Evolutionary conservation across 1,139 yeast species (phyloP).

Genomic region (Taphrina betulina): DNA sequence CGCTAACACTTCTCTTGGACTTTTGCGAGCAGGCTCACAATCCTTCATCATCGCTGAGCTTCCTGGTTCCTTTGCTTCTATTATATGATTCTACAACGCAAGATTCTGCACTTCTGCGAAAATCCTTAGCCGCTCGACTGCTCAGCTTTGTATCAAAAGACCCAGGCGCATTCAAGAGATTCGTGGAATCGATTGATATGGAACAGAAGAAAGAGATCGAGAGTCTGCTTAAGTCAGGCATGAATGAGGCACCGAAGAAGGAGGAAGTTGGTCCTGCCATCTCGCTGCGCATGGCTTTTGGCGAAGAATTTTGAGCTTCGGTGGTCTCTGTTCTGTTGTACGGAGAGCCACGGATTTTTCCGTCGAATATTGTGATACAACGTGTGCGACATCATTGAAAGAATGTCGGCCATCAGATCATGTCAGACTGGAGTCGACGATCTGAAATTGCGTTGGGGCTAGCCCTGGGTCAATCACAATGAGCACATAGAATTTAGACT

Average conservation of each 20-base stretch:
- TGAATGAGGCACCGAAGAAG: neutral
- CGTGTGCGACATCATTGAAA: too few relatives aligned
- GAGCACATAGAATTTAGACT: too few relatives aligned
- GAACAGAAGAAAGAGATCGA: neutral
- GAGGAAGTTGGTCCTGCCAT: slow-evolving; percentile 16
- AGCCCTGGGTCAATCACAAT: too few relatives aligned
- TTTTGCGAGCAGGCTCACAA: neutral
- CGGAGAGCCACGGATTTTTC: too few relatives aligned
- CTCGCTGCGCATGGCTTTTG: slow-evolving; percentile 16
- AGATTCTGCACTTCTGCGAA: neutral
- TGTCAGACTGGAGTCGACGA: too few relatives aligned
- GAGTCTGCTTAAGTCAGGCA: slow-evolving; percentile 6
- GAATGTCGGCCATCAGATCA: too few relatives aligned
- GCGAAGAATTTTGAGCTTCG: too few relatives aligned
- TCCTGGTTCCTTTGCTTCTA: slow-evolving; percentile 14
- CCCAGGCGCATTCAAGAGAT: neutral
- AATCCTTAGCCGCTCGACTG: neutral
- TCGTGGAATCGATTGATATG: neutral
- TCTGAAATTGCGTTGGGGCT: too few relatives aligned
- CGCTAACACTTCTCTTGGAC: slow-evolving; percentile 7
- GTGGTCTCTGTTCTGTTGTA: too few relatives aligned
- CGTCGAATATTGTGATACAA: too few relatives aligned
- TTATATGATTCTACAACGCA: slow-evolving; percentile 5
- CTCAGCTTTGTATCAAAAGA: neutral
- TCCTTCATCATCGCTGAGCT: neutral